A percentile compares a stretch with the other conserved stretches of the same genome.
Evolutionary conservation across 148 eudicot genomes (phyloP).

Genomic region (Dysphania ambrosioides): DNA sequence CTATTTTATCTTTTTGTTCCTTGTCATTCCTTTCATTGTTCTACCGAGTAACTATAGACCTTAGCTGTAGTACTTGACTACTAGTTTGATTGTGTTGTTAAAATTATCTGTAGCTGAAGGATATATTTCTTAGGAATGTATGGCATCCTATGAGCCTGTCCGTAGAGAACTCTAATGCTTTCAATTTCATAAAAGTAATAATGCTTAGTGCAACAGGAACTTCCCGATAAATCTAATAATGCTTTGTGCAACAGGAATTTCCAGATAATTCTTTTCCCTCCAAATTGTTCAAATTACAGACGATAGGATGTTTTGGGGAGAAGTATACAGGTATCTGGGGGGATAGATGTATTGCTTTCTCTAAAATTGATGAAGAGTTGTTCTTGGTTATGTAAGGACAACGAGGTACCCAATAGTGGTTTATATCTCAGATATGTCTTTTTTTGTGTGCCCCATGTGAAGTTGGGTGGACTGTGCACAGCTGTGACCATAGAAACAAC

Average conservation of each 20-base stretch:
- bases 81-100: not conserved
- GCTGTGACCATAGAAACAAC: not conserved
- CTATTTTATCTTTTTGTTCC: not conserved
- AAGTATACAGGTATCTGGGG: not conserved
- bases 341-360: not conserved
- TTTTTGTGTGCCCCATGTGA: not conserved
- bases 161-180: not conserved
- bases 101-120: not conserved
- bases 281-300: not conserved
- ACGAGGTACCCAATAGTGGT: too few species aligned
- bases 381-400: not conserved
- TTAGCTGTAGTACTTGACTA: not conserved
- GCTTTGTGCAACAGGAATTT: not conserved
- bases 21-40: not conserved
- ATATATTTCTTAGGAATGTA: too few species aligned
- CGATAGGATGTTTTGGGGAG: not conserved
- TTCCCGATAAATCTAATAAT: not conserved
- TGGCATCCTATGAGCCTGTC: too few species aligned
- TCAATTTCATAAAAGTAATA: not conserved
- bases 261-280: too few species aligned
- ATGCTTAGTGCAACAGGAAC: not conserved
- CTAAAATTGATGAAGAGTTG: not conserved
- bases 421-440: not conserved
- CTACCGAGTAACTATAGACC: not conserved
- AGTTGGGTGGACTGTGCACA: not conserved